Evolutionary conservation across 139 green algal species (phyloP), one percentile per base, ranked within the genome.

Genomic region (Chlamydomonas incerta): DNA sequence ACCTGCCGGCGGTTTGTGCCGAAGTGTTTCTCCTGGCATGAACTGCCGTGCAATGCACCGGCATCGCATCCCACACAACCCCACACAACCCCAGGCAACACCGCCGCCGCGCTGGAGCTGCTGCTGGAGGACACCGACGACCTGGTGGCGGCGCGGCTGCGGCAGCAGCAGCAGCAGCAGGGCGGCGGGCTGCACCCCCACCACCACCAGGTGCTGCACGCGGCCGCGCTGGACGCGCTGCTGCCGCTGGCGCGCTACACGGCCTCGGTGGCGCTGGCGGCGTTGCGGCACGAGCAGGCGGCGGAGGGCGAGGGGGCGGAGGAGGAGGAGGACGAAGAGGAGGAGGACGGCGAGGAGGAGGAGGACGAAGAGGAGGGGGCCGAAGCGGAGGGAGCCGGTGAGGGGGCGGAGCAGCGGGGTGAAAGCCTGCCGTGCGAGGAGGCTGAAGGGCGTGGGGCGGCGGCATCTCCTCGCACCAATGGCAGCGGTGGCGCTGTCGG

Each of bases 111-210:
- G 15, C 55, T 81, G 73, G 73, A 52, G 73, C 73, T 81, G 17
- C 46, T 69, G 23, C 73, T 81, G 55, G 73, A 81, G 73, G 73
- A 81, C 73, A 68, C 73, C 50, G 73, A 81, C 26, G 55, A 69
- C 50, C 50, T 69, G 23, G 73, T 81, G 29, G 26, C 47, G 50
- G 41, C 2, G 23, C 33, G 2, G 41, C 62, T 18, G 28, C 62
- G 6, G 62, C 62, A 31, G 62, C 17, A 29, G n/a, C 46, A 67
- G 20, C 28, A 62, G 31, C 50, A 33, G 18, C 29, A 23, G 29
- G 47, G 23, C 50, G 28, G 8, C 28, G 47, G 24, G 28, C 2
- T 26, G 47, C 46, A 33, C n/a, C n/a, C n/a, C n/a, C n/a, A n/a
- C n/a, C n/a, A n/a, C n/a, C n/a, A n/a, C n/a, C n/a, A n/a, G n/a